A percentile compares a stretch with the other conserved stretches of the same genome.
Conservation (phyloP, 148 eudicot species). For the Salicornia ramosissima region DNA sequence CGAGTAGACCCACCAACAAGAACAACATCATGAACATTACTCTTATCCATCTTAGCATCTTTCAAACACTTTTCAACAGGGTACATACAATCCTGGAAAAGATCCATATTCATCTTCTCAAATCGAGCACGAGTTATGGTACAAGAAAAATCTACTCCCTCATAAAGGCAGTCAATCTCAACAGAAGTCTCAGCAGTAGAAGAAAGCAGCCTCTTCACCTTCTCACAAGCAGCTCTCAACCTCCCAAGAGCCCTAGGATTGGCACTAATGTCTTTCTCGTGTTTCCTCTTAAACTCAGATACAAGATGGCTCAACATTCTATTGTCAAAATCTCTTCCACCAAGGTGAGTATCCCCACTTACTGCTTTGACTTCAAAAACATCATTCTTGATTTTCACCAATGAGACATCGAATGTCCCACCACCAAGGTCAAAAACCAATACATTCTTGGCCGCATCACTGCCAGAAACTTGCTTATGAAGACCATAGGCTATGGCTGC, state of each 20-base stretch:
- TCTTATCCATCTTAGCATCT: neutral
- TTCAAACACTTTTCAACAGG: neutral
- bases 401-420: neutral
- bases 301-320: neutral
- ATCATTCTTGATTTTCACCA: neutral
- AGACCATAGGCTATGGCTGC: conserved; percentile 1
- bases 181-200: neutral
- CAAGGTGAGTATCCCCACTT: neutral
- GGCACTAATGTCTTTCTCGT: neutral
- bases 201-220: neutral
- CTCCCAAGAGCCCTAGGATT: conserved; percentile 3
- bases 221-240: neutral
- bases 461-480: neutral
- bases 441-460: neutral
- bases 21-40: conserved; percentile 2
- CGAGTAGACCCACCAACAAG: conserved; percentile 11
- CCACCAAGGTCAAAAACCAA: conserved; percentile 4
- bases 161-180: neutral
- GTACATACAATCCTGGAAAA: neutral
- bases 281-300: conserved; percentile 3
- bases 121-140: conserved; percentile 1
- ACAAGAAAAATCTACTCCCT: neutral
- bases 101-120: neutral
- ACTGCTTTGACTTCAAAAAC: neutral
- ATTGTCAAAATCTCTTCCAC: conserved; percentile 1